Conservation (phyloP, 441 rosid genomes). For the Pelargonium citronellum region DNA sequence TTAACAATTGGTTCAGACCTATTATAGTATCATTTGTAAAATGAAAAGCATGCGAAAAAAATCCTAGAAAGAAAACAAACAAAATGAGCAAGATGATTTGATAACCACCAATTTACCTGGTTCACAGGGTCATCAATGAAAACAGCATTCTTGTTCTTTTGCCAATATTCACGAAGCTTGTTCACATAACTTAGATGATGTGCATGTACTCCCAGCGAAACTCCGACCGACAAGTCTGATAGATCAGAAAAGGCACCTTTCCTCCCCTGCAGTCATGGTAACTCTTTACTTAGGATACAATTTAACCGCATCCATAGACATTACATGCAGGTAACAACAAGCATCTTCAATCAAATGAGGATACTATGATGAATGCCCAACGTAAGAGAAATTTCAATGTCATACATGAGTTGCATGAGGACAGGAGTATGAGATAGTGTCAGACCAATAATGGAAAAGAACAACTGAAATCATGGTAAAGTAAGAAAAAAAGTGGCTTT, state of each 20-base stretch:
- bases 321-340: background rate
- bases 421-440: background rate
- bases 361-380: background rate
- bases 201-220: constrained; percentile 18
- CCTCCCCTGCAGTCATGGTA: background rate
- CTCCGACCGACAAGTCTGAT: constrained; percentile 25
- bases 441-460: too few relatives aligned
- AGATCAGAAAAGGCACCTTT: constrained; percentile 5
- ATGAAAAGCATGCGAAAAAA: too few relatives aligned
- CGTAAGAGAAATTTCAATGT: background rate
- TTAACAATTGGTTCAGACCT: too few relatives aligned
- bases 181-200: constrained; percentile 26
- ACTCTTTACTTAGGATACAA: background rate
- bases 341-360: background rate
- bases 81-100: background rate
- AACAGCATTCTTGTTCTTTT: constrained; percentile 34
- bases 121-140: constrained; percentile 43
- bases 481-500: background rate
- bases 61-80: background rate
- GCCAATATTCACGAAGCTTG: constrained; percentile 32
- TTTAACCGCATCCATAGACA: background rate
- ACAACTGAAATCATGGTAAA: too few relatives aligned
- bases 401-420: background rate
- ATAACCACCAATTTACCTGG: background rate
- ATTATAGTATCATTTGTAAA: too few relatives aligned